These are phyloP conservation scores for Zygotorulaspora florentina DNA, from an alignment of 805 yeast genomes.

Conservation along the genomic window DNA sequence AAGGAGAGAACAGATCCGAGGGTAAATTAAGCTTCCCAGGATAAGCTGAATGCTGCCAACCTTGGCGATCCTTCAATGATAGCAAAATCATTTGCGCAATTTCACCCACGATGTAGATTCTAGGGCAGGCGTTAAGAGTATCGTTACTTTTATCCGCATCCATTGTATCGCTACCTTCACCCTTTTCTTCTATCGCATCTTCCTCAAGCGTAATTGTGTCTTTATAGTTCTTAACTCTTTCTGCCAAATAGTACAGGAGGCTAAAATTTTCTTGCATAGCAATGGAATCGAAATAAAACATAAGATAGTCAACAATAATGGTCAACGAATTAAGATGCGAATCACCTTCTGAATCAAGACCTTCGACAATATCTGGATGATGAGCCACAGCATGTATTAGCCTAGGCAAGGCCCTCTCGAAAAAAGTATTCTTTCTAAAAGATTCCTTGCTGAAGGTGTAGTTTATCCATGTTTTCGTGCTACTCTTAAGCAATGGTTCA, in stretches of 20 bases:
- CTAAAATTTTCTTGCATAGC: constrained; percentile 66
- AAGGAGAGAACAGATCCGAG: constrained; percentile 63
- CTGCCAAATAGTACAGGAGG: constrained; percentile 67
- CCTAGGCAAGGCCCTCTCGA: constrained; percentile 66
- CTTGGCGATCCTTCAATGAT: constrained; percentile 50
- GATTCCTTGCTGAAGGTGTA: constrained; percentile 44
- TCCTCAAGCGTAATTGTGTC: constrained; percentile 46
- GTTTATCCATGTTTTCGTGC: constrained; percentile 65
- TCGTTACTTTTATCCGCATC: constrained; percentile 20
- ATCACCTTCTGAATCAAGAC: constrained; percentile 35
- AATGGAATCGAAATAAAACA: constrained; percentile 55
- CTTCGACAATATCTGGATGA: constrained; percentile 54
- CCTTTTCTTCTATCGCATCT: constrained; percentile 16
- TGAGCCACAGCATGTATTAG: constrained; percentile 69
- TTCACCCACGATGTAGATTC: constrained; percentile 66
- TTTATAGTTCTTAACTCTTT: constrained; percentile 71
- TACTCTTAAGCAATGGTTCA: constrained; percentile 42
- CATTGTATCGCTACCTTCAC: constrained; percentile 9
- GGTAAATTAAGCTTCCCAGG: constrained; percentile 74
- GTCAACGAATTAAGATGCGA: constrained; percentile 42
- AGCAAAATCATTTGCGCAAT: constrained; percentile 63
- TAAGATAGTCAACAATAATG: constrained; percentile 56
- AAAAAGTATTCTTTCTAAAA: constrained; percentile 42
- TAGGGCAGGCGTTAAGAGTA: constrained; percentile 19
- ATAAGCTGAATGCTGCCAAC: constrained; percentile 74